These are phyloP conservation scores for Pezicula carpinea DNA, from an alignment of 2,329 filamentous ascomycete genomes.

Conservation along the genomic window DNA sequence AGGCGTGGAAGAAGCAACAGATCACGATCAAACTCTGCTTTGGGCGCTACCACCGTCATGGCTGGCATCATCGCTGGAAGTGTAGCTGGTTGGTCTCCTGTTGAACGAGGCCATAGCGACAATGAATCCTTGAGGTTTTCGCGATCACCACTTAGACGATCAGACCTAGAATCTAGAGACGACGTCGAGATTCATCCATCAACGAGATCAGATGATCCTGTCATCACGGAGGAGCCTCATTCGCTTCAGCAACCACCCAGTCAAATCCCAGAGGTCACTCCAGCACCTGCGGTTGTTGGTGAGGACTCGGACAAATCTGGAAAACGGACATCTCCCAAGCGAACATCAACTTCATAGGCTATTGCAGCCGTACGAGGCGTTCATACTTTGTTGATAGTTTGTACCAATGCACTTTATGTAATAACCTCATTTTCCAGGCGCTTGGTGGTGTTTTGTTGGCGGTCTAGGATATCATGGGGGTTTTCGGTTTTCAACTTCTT, in stretches of 20 bases:
- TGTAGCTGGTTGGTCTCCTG: conserved; percentile 73
- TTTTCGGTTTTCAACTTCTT: neutral
- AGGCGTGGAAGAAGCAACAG: conserved; percentile 63
- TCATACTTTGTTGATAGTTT: neutral
- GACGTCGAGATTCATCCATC: conserved; percentile 43
- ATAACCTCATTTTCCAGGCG: neutral
- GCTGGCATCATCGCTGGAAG: conserved; percentile 77
- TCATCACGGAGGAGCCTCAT: conserved; percentile 37
- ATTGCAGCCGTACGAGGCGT: neutral
- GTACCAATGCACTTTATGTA: neutral
- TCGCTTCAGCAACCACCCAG: conserved; percentile 21
- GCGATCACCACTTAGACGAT: conserved; percentile 17
- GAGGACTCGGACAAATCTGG: neutral
- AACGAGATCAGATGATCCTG: conserved; percentile 41
- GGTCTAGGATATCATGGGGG: neutral
- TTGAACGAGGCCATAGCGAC: conserved; percentile 46
- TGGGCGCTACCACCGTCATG: conserved; percentile 74
- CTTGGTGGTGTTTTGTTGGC: neutral
- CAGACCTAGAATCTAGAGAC: conserved; percentile 36
- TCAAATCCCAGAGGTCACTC: conserved; percentile 21
- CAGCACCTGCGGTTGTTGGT: conserved; percentile 8
- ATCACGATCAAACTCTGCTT: conserved; percentile 60
- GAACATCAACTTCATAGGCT: too few species aligned
- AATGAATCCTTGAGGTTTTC: conserved; percentile 25
- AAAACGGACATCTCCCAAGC: too few species aligned